Evolutionary conservation across 345 rosid species (phyloP), one percentile per base, ranked within the genome.

Genomic region (Angophora floribunda): DNA sequence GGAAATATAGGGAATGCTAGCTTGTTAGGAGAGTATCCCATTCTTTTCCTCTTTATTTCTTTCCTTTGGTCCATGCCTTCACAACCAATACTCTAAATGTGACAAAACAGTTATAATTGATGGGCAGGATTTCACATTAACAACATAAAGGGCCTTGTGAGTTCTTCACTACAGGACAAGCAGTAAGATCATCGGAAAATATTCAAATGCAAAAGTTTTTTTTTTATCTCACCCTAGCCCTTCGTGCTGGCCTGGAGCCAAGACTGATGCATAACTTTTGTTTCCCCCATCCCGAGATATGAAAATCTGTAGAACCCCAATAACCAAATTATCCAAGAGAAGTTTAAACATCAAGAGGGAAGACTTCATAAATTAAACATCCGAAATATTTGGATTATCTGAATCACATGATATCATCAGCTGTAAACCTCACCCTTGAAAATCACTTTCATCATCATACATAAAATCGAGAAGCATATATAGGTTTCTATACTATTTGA

Each of bases 201-300:
- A 75, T 75, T 41, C 49, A 75, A 41, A 75, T 75, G 49, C 84
- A 75, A 75, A 75, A 36, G 84, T 5, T 75, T 41, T 55, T 5
- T 75, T 41, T 19, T 44, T 28, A 36, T 41, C 95, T 91, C 93
- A 98, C 99, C 98, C 97, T 89, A 98, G 87, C 57, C 98, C 97
- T 92, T 97, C 99, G 87, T 96, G 99, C 85, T 94, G 98, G 55
- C 99, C 99, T 30, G 99, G 99, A 91, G 99, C 94, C 95, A 98
- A 95, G 88, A 98, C 99, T 32, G 99, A 96, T 75, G 99, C 97
- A 91, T 94, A 96, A 57, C 87, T 92, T 93, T 95, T 98, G 89
- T 90, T 93, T 86, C 95, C 98, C 89, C 98, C 98, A 88, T 98
- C 99, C 87, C 99, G 97, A 89, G 99, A 94, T 90, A 98, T 93